Conservation (phyloP, 2,329 filamentous ascomycete genomes). For the Monosporascus sp. region DNA sequence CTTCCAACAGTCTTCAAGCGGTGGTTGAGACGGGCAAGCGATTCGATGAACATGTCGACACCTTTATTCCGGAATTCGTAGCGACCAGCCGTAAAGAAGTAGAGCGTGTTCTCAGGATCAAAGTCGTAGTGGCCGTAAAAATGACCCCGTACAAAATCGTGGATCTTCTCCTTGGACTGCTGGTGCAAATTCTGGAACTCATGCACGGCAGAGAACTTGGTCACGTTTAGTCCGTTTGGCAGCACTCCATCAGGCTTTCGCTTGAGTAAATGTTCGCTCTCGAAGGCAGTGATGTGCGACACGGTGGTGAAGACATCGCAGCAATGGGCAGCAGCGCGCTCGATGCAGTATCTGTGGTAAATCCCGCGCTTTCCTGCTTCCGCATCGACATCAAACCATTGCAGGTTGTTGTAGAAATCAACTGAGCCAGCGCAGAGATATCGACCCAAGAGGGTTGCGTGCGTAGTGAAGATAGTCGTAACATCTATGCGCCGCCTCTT, state of each 20-base stretch:
- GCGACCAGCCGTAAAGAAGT: slow-evolving; percentile 93
- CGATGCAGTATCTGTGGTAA: slow-evolving; percentile 97
- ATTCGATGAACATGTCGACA: slow-evolving; percentile 99
- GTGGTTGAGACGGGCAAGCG: slow-evolving; percentile 89
- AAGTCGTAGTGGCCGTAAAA: slow-evolving; percentile 99
- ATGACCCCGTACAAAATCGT: slow-evolving; percentile 95
- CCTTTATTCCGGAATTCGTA: slow-evolving; percentile 99
- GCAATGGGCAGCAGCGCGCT: slow-evolving; percentile 84
- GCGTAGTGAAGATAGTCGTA: slow-evolving; percentile 97
- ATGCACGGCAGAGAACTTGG: slow-evolving; percentile 96
- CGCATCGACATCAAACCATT: slow-evolving; percentile 92
- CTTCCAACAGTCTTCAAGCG: slow-evolving; percentile 78
- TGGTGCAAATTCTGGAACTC: slow-evolving; percentile 99
- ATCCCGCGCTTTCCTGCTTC: slow-evolving; percentile 98
- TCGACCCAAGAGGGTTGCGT: slow-evolving; percentile 88
- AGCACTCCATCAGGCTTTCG: slow-evolving; percentile 94
- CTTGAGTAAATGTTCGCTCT: slow-evolving; percentile 95
- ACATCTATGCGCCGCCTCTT: slow-evolving; percentile 94
- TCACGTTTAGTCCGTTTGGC: slow-evolving; percentile 95
- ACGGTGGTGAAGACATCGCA: slow-evolving; percentile 98
- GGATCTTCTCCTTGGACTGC: slow-evolving; percentile 94
- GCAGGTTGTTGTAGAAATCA: slow-evolving; percentile 98
- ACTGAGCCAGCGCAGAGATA: slow-evolving; percentile 97
- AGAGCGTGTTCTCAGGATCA: slow-evolving; percentile 91
- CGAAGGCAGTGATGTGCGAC: slow-evolving; percentile 96